These are phyloP conservation scores for Brettanomyces naardenensis DNA, from an alignment of 805 yeast genomes.

Conservation along the genomic window DNA sequence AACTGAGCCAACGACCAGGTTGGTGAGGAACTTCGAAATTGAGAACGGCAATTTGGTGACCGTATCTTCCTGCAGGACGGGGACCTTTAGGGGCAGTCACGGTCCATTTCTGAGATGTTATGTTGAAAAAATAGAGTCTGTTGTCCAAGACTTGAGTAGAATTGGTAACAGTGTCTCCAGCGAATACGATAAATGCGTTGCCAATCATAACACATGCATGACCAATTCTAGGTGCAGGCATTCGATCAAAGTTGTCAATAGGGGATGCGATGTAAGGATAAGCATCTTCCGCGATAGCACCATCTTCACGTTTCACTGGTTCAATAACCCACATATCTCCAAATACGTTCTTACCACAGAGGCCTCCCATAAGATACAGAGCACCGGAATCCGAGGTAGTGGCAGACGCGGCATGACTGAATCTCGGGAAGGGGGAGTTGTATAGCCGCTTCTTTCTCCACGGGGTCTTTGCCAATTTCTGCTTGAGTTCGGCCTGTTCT, in stretches of 20 bases:
- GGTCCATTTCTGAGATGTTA: conserved; percentile 71
- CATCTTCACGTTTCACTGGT: conserved; percentile 27
- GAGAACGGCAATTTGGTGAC: conserved; percentile 81
- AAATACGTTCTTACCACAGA: conserved; percentile 84
- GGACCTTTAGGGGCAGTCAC: conserved; percentile 65
- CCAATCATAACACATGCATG: conserved; percentile 91
- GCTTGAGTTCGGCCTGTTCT: background rate
- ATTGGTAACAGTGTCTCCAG: conserved; percentile 91
- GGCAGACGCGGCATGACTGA: conserved; percentile 82
- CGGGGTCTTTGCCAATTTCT: conserved; percentile 31
- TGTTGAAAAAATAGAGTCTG: conserved; percentile 79
- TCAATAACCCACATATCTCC: conserved; percentile 92
- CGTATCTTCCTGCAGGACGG: conserved; percentile 89
- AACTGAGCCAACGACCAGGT: conserved; percentile 32
- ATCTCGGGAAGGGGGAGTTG: conserved; percentile 88
- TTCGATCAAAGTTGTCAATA: conserved; percentile 64
- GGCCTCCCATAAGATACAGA: conserved; percentile 87
- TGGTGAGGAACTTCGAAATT: conserved; percentile 41
- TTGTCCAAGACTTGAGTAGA: conserved; percentile 76
- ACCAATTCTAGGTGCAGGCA: conserved; percentile 95
- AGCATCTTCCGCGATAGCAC: conserved; percentile 16
- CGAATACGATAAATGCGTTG: conserved; percentile 89
- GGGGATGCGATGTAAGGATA: conserved; percentile 37
- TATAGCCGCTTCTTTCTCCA: conserved; percentile 60
- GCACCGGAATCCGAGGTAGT: conserved; percentile 74